These are phyloP conservation scores for Neurospora discreta DNA, from an alignment of 495 filamentous ascomycete genomes.

Conservation along the genomic window DNA sequence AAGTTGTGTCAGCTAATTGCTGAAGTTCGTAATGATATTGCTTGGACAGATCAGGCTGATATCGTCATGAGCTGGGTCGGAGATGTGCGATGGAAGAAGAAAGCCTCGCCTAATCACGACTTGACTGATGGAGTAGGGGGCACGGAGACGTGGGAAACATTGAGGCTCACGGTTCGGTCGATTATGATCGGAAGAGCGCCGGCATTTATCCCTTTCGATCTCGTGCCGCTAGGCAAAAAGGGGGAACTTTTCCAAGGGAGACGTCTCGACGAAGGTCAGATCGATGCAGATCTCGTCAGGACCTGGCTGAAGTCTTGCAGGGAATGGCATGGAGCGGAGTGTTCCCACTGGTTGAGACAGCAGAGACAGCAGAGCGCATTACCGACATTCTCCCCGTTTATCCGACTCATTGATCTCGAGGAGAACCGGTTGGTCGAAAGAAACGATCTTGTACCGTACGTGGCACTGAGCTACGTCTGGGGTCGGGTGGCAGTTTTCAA, in stretches of 20 bases:
- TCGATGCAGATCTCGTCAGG: neutral
- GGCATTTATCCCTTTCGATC: neutral
- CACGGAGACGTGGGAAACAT: neutral
- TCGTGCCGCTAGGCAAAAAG: neutral
- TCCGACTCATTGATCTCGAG: neutral
- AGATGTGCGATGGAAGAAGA: neutral
- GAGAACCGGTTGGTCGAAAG: neutral
- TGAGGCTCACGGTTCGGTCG: neutral
- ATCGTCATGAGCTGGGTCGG: neutral
- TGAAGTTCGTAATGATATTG: neutral
- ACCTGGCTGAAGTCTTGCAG: neutral
- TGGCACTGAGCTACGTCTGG: neutral
- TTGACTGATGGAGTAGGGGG: neutral
- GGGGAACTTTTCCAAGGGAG: neutral
- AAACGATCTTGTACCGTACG: neutral
- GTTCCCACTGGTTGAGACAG: neutral
- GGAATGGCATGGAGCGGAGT: neutral
- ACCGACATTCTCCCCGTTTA: neutral
- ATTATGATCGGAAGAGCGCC: neutral
- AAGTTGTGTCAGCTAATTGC: neutral
- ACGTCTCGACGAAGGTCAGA: neutral
- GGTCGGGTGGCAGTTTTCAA: neutral
- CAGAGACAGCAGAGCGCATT: neutral
- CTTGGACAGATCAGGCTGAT: neutral
- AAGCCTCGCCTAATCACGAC: neutral